Percentiles rank a stretch among this genome's conserved stretches.
Conservation (phyloP, 2,329 filamentous ascomycete species). For the Aspergillus ibericus region DNA sequence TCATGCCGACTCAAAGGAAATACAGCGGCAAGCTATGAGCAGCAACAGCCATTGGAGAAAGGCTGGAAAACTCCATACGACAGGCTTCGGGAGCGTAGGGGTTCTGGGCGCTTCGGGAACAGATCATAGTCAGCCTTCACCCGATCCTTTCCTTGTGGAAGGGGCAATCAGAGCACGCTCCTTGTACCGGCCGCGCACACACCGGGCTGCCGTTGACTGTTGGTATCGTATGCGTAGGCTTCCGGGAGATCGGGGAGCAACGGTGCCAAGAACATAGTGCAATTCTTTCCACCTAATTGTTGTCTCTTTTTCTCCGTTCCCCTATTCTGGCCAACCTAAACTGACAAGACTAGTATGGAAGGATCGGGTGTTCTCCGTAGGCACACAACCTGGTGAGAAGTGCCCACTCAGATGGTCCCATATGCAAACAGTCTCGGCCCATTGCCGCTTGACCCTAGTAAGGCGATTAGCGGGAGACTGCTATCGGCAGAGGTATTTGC, state of each 20-base stretch:
- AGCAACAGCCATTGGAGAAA: not conserved
- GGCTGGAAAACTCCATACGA: not conserved
- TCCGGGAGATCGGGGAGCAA: not conserved
- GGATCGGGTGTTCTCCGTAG: constrained; percentile 1
- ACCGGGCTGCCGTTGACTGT: not conserved
- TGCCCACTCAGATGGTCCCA: constrained; percentile 13
- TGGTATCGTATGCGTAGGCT: constrained; percentile 14
- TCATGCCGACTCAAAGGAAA: not conserved
- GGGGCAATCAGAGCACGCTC: not conserved
- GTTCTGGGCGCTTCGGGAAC: not conserved
- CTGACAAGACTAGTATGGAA: not conserved
- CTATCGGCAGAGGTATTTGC: not conserved
- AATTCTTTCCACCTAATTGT: not conserved
- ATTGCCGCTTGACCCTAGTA: not conserved
- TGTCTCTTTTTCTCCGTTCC: not conserved
- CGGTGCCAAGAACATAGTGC: constrained; percentile 8
- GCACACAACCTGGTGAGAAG: constrained; percentile 9
- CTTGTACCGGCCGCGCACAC: not conserved
- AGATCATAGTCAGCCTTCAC: not conserved
- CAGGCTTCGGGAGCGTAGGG: not conserved
- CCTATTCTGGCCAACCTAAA: not conserved
- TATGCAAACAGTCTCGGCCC: constrained; percentile 4
- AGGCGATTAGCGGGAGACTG: not conserved
- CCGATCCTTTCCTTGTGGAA: not conserved
- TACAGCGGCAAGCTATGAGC: not conserved